These are phyloP conservation scores for Tremellales sp. DNA, from an alignment of 1,284 basidiomycete genomes.

Conservation along the genomic window DNA sequence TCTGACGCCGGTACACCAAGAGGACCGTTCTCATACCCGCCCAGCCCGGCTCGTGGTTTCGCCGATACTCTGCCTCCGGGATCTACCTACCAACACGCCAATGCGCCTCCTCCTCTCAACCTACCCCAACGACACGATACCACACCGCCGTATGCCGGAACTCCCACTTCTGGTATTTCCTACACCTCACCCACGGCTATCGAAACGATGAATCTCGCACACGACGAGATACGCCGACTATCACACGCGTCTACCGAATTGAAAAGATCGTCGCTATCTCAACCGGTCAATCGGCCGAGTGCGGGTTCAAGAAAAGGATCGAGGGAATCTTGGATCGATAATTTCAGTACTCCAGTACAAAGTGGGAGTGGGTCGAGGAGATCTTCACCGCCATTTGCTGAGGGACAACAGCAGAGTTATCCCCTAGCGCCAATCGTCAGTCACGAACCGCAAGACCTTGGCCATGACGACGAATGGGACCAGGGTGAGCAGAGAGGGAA, in stretches of 20 bases:
- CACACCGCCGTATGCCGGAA: neutral
- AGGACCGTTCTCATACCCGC: slow-evolving; percentile 17
- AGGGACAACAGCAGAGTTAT: neutral
- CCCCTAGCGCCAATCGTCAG: neutral
- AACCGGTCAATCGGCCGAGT: neutral
- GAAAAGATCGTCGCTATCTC: slow-evolving; percentile 6
- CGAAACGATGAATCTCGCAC: slow-evolving; percentile 12
- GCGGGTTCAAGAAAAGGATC: too few species aligned
- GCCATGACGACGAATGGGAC: neutral
- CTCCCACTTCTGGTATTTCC: slow-evolving; percentile 4
- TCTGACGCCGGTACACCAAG: slow-evolving; percentile 11
- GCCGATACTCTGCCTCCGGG: neutral
- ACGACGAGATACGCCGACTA: slow-evolving; percentile 14
- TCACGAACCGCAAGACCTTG: neutral
- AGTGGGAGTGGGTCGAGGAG: neutral
- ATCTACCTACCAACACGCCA: neutral
- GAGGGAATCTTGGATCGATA: too few species aligned
- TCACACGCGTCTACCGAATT: slow-evolving; percentile 13
- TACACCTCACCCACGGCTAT: slow-evolving; percentile 16
- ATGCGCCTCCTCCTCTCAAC: slow-evolving; percentile 7
- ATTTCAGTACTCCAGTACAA: too few species aligned
- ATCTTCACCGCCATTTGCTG: neutral
- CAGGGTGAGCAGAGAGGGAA: neutral
- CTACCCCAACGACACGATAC: neutral
- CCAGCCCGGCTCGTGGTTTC: slow-evolving; percentile 6